These are phyloP conservation scores for Aspergillus conjunctus DNA, from an alignment of 495 filamentous ascomycete species.

Conservation along the genomic window DNA sequence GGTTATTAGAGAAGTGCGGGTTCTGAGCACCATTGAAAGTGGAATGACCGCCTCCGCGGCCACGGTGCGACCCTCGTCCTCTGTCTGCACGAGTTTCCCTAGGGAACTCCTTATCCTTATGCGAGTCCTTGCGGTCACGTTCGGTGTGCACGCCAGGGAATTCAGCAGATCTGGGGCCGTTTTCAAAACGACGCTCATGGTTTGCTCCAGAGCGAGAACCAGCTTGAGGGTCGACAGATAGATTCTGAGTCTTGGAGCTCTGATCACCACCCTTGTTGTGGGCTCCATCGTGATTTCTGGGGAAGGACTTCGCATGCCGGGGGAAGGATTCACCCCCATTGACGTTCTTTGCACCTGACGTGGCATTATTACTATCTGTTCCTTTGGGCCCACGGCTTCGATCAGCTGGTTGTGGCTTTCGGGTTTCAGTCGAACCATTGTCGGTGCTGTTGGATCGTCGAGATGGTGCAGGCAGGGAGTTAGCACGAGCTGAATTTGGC, in stretches of 20 bases:
- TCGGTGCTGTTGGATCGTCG: slow-evolving; percentile 45
- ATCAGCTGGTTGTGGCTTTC: slow-evolving; percentile 39
- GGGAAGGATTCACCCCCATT: slow-evolving; percentile 36
- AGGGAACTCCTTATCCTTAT: slow-evolving; percentile 38
- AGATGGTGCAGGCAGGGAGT: slow-evolving; percentile 44
- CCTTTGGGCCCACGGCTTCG: slow-evolving; percentile 39
- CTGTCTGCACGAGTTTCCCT: slow-evolving; percentile 54
- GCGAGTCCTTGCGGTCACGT: slow-evolving; percentile 26
- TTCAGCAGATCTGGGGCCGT: slow-evolving; percentile 45
- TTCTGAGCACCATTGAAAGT: slow-evolving; percentile 44
- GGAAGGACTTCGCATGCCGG: slow-evolving; percentile 38
- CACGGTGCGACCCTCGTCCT: slow-evolving; percentile 57
- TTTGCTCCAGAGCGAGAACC: slow-evolving; percentile 32
- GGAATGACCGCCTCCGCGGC: slow-evolving; percentile 52
- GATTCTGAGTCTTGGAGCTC: slow-evolving; percentile 31
- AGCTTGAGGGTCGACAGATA: slow-evolving; percentile 41
- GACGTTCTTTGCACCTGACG: slow-evolving; percentile 18
- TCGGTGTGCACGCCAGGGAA: slow-evolving; percentile 31
- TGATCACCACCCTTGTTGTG: slow-evolving; percentile 38
- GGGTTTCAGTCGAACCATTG: slow-evolving; percentile 34
- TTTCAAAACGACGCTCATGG: slow-evolving; percentile 42
- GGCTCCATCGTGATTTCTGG: slow-evolving; percentile 36
- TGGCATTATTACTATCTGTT: slow-evolving; percentile 32
- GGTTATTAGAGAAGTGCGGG: slow-evolving; percentile 51
- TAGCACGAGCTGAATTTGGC: slow-evolving; percentile 39